Base-by-base conservation (phyloP, 2,329 filamentous ascomycete genomes). In the Colletotrichum paranaense region DNA sequence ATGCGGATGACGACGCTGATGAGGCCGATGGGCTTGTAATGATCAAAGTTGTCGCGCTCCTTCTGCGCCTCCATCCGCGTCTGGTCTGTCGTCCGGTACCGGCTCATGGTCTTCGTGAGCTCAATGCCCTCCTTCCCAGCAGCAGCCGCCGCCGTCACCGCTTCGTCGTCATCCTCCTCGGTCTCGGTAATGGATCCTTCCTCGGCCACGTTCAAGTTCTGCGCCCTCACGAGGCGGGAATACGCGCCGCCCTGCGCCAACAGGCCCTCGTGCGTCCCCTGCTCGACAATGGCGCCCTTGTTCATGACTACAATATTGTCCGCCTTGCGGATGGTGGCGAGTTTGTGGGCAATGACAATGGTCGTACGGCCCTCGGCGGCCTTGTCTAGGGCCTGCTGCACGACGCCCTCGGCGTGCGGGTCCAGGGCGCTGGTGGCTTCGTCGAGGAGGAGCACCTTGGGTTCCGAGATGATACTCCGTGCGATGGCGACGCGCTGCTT, bases 301-400 rank as follows among this genome's bases (percentile, higher is more conserved):
- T 87, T 83, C 76, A 93, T 82, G 2, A 93, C 91, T 3, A 92
- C 82, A 38, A 93, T 92, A 59, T 90, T 88, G 76, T 93, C 89
- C 0, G 91, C 91, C 59, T 88, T 84, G 72, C 85, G 86, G 64
- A 90, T 88, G 0, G 88, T 90, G 0, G 86, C 86, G 1, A 91
- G 81, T 5, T 88, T 82, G 80, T 91, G 89, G 0, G 91, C 91
- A 64, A 93, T 90, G 8, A 91, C 86, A 35, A 93, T 89, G 0
- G 90, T 92, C 0, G 91, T 93, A 5, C 90, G 84, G 46, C 87
- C 85, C 55, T 84, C 81, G 0, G 89, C 88, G 0, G 90, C 84
- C 16, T 83, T 83, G 57, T 88, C 85, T 4, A 91, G 82, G 0
- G 89, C 88, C 26, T 84, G 80, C 74, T 91, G 89, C 1, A 91